Evolutionary conservation across 1,139 yeast genomes (phyloP).

Genomic region (Scheffersomyces cryptocercus): DNA sequence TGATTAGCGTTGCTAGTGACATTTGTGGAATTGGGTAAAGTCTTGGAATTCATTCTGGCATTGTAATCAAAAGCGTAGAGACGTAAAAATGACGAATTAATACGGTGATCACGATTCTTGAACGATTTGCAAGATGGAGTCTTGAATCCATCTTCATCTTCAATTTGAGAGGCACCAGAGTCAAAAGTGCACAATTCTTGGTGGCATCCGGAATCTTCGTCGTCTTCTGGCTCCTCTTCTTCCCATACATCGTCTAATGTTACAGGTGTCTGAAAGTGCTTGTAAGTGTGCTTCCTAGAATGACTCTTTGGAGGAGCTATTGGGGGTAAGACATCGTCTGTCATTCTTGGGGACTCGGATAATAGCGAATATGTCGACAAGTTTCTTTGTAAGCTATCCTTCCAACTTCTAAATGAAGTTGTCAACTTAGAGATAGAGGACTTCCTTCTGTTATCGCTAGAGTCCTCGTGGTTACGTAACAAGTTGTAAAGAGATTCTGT

Average conservation of each 20-base stretch:
- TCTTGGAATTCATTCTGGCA: constrained; percentile 28
- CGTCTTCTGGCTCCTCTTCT: not conserved
- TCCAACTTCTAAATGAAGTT: constrained; percentile 7
- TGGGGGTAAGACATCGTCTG: constrained; percentile 24
- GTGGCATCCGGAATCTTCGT: not conserved
- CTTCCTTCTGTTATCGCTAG: not conserved
- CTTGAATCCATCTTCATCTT: constrained; percentile 5
- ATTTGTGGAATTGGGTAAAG: constrained; percentile 30
- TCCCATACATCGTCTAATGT: not conserved
- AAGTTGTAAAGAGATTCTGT: constrained; percentile 4
- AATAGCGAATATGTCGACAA: constrained; percentile 7
- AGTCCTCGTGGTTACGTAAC: constrained; percentile 1
- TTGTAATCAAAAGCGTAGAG: constrained; percentile 49
- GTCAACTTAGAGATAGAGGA: constrained; percentile 8
- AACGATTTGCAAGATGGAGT: constrained; percentile 14
- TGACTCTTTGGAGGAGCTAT: not conserved
- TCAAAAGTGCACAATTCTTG: not conserved
- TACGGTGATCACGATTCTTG: constrained; percentile 46
- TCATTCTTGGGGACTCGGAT: constrained; percentile 19
- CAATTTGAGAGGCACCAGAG: not conserved
- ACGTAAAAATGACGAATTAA: constrained; percentile 45
- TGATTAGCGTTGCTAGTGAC: constrained; percentile 26
- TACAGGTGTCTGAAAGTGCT: no score
- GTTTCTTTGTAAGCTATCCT: constrained; percentile 4
- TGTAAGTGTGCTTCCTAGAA: not conserved